Evolutionary conservation across 176 grass and related monocot genomes (phyloP), one percentile per base, ranked within the genome.

Genomic region (Tillandsia fasciculata): DNA sequence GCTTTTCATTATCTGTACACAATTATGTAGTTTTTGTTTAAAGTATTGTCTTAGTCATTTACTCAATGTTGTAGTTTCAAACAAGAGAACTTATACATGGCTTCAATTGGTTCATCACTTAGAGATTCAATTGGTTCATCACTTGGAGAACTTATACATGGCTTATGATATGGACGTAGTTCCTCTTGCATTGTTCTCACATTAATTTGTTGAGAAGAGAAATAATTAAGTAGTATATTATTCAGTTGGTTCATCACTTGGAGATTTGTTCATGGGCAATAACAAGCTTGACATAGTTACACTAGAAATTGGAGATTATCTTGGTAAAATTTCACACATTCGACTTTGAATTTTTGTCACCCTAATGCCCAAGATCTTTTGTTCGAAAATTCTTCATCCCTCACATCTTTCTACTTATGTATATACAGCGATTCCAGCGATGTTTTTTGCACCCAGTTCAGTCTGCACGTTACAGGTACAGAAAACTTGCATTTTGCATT

Each of bases 401-500:
- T 14, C 8, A 49, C 66, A 8, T 72, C 2, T 66, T 56, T 77
- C 28, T 51, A 63, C 27, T 12, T 79, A 28, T 56, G 11, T 79
- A 42, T 83, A 70, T 86, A 70, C 80, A 96, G 92, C 92, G 58
- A 84, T 96, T 71, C 88, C 88, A 48, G 88, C 92, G 72, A 91
- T 96, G 69, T 96, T 96, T 82, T 88, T 88, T 66, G 92, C 92
- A 23, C 91, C 92, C 11, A 88, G 91, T 23, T 96, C 92, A 26
- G 92, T 96, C 15, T 96, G 92, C 88, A 96, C 88, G 76, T 84
- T 96, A 72, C 92, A 96, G 74, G 74, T 77, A 49, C 65, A 68
- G 28, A 27, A 68, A n/a, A 58, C 29, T 49, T 57, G 49, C 65
- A 61, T 58, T 69, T 59, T 68, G 12, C 42, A 48, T 68, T 58